Evolutionary conservation across 441 rosid species (phyloP), one percentile per base, ranked within the genome.

Genomic region (Adansonia gregorii): DNA sequence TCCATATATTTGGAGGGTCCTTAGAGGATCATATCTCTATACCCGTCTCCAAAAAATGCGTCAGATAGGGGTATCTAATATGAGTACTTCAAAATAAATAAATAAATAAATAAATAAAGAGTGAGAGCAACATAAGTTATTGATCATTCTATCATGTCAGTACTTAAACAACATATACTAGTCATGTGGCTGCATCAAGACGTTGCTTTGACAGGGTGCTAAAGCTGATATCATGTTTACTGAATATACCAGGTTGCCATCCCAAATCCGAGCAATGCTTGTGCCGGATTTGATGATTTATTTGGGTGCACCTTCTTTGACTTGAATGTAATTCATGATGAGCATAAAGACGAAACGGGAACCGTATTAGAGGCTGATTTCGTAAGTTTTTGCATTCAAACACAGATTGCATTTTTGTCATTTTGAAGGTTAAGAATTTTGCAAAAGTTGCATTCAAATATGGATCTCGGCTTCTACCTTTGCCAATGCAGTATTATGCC

Each of bases 241-340:
- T 76, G 45, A 19, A 15, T 15, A 19, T 19, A 43, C 22, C 87
- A 90, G 91, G 86, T 90, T 73, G 68, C 6, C 35, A 78, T 92
- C 77, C 87, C 91, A 35, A 81, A 85, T 79, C 83, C 89, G 17
- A 61, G 81, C 72, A 92, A 90, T 59, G 85, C 82, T 56, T 87
- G 89, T 68, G 82, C 89, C n/a, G 89, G 85, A 63, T 78, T 80
- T 45, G 89, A 86, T 52, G 82, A 88, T 78, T 82, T 87, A 66
- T 73, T 82, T 51, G 86, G 89, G 2, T 87, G 90, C 89, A 84
- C 90, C 19, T 86, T 92, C 88, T 89, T 85, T 9, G 79, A 90
- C 81, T 82, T 89, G 88, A 90, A 85, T 66, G 84, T 59, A 12
- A 84, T 88, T 65, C 78, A 83, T 1, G 88, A 89, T 0, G 82